These are phyloP conservation scores for Scenedesmus sp. DNA, from an alignment of 163 green algal genomes.

Conservation along the genomic window DNA sequence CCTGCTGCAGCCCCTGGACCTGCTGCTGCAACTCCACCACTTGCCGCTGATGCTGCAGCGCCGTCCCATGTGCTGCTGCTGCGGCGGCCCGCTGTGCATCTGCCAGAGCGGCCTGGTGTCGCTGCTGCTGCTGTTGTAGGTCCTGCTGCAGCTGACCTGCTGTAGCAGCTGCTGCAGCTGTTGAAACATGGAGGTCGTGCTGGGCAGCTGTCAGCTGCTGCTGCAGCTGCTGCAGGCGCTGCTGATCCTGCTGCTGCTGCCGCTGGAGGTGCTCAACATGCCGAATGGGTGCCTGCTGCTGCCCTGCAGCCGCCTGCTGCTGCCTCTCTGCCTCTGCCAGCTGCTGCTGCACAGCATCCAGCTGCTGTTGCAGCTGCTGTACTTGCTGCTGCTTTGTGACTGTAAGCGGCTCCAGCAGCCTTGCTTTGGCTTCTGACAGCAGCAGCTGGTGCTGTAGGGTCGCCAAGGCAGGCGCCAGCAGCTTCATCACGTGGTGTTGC, in stretches of 20 bases:
- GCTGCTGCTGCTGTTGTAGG: not conserved
- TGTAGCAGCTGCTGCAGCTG: not conserved
- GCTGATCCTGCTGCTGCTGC: not conserved
- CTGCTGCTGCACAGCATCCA: not conserved
- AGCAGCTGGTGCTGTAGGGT: slow-evolving; percentile 7
- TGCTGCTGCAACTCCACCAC: not conserved
- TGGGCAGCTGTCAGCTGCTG: not conserved
- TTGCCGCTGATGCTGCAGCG: not conserved
- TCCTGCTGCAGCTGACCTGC: not conserved
- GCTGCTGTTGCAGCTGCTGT: slow-evolving; percentile 3
- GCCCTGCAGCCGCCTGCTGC: not conserved
- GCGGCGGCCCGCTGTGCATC: not conserved
- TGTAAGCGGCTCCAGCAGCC: not conserved
- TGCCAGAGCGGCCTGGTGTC: not conserved
- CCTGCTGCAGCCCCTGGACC: not conserved
- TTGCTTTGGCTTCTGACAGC: slow-evolving; percentile 6
- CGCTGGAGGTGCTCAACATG: not conserved
- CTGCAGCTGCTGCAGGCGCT: not conserved
- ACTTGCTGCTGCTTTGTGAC: not conserved
- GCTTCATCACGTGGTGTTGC: not conserved
- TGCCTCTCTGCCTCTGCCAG: not conserved
- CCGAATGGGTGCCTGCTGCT: not conserved
- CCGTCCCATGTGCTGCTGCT: not conserved
- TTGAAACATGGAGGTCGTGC: not conserved
- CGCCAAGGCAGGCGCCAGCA: not conserved